Evolutionary conservation across 2,329 filamentous ascomycete species (phyloP), one percentile per base, ranked within the genome.

Genomic region (Penicillium sp.): DNA sequence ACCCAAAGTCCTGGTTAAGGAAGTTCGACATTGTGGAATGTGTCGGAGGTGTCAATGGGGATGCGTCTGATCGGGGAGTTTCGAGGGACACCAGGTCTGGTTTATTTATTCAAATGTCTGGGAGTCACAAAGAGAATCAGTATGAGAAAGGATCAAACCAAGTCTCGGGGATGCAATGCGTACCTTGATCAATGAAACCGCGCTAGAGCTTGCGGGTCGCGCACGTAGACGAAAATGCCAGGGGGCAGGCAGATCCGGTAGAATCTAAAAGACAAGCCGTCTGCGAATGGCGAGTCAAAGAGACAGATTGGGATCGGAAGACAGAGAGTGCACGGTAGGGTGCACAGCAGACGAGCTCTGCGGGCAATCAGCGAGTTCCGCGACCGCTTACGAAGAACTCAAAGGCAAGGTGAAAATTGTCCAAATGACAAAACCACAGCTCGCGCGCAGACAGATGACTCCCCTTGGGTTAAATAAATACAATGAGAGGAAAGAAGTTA

Each of bases 1-100:
- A 81, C 29, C 77, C 79, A 54, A 82, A 81, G 59, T 82, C 76
- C 45, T 81, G 75, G 62, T 81, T 76, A 18, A 80, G 62, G 60
- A 82, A 72, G 55, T 77, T 77, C 42, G 75, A 74, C 67, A 74
- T 71, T 67, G 73, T 72, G 49, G 56, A 64, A 58, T 43, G 11
- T 48, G 8, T 49, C 21, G 21, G 21, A 45, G 36, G 14, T 21
- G 21, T 27, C 46, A 52, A 21, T 40, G 44, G 27, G 31, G 13
- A 40, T 27, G 14, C 44, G 38, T 10, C 14, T 16, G 10, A 34
- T 49, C 16, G 49, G 27, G 21, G 29, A 21, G 24, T 48, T 18
- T 52, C n/a, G 21, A n/a, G 9, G 27, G 18, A 16, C 9, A 11
- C 14, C 10, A 9, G 31, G 31, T 34, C 21, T 32, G 2, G 21